Evolutionary conservation across 2,329 filamentous ascomycete genomes (phyloP), one percentile per base, ranked within the genome.

Genomic region (Hypocrella siamensis): DNA sequence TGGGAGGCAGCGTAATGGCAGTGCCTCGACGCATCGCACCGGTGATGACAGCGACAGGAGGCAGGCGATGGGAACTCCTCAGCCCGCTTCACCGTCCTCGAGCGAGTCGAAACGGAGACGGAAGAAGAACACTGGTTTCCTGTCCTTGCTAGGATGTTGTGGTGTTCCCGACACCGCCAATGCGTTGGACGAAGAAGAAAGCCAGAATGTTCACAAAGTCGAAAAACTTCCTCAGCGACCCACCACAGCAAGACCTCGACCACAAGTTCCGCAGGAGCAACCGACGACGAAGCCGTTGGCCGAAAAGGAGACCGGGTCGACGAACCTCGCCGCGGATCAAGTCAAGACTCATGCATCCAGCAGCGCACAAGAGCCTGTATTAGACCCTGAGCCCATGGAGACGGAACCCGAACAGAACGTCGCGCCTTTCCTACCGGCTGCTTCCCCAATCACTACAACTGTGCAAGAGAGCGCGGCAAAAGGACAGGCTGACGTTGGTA

Each of bases 71-170:
- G 59, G 53, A 38, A 58, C 60, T 36, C 64, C 66, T 14, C 63
- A 65, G 45, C 64, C 64, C 26, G 65, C 57, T 46, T 68, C 67
- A 21, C 65, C 67, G 19, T 57, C 52, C 7, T 56, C 58, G 31
- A 60, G 60, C 32, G 52, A 58, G 22, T 56, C 61, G 35, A 65
- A 63, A 46, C 71, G 70, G 34, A 64, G 61, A 46, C 71, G 70
- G 53, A 68, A 67, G 49, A 64, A 61, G 47, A 61, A 56, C 32
- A 61, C 63, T 36, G 65, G 67, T n/a, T 51, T 75, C 28, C 51
- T 74, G 22, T 59, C 69, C 17, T 65, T 82, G 33, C 60, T 83
- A 36, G 72, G 67, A 37, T 83, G 78, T 57, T 82, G 78, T 50
- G 65, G 62, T 34, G 64, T 72, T 26, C 71, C 75, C 31, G 74